Evolutionary conservation across 176 grass and related monocot genomes (phyloP).

Genomic region (bread wheat (Triticum aestivum)): IWGSC_CS_RefSeq_v2.1 NC_057808.1:493956645-493957144

Average conservation of each 20-base stretch:
- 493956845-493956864: constrained; percentile 18
- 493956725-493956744: constrained; percentile 70
- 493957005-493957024: constrained; percentile 57
- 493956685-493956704: constrained; percentile 95
- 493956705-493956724: constrained; percentile 60
- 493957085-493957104: constrained; percentile 60
- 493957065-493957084: constrained; percentile 58
- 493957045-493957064: constrained; percentile 75
- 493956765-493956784: constrained; percentile 60
- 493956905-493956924: constrained; percentile 64
- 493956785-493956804: constrained; percentile 15
- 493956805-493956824: background rate
- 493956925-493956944: constrained; percentile 79
- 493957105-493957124: constrained; percentile 67
- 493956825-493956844: background rate
- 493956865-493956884: constrained; percentile 8
- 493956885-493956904: background rate
- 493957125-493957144: constrained; percentile 40
- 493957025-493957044: constrained; percentile 45
- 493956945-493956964: constrained; percentile 71
- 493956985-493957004: constrained; percentile 53
- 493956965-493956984: constrained; percentile 57
- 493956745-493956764: constrained; percentile 52
- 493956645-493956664: too few relatives aligned
- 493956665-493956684: background rate